Base-by-base conservation (phyloP, 1,284 basidiomycete genomes). In the Psilocybe mexicana region DNA sequence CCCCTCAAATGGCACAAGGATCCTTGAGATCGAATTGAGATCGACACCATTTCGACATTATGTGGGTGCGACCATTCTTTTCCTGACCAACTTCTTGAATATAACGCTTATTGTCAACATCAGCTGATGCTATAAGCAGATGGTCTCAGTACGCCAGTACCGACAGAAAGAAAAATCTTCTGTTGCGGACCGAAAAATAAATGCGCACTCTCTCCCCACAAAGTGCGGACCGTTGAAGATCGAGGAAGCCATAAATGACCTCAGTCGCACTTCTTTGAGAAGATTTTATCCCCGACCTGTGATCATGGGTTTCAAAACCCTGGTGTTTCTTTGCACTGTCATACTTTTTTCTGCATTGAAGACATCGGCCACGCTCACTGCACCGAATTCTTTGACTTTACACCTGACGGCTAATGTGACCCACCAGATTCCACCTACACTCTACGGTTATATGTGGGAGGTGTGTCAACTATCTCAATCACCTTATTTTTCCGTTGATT, bases 381-480 rank as follows among this genome's bases (percentile, higher is more conserved):
- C 70, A 33, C 69, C 69, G 18, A 65, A 72, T 61, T 61, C 68
- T 30, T 55, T 73, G 25, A 61, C 63, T 26, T 62, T 74, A 12
- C 58, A 58, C 25, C 59, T 69, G 35, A 67, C 64, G 14, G 62
- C 56, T 18, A 70, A 68, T 35, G 43, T 65, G 11, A 65, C 63
- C 1, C 66, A 68, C 56, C 62, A 58, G 44, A 71, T 74, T 47
- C 68, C 72, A 11, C 55, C 66, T 10, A 73, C 72, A 2, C 59
- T 73, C 1, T 71, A 70, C 62, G 70, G 71, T 7, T 71, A 69
- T 46, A 72, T 72, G 71, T 74, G 71, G 71, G 71, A 72, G 69
- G 72, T 70, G 26, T 25, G 67, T 52, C 6, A 40, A 18, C 10
- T 35, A 3, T 46, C 35, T 46, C 36, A 28, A 24, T 42, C 46